Conservation (phyloP, 2,329 filamentous ascomycete genomes). For the Orbilia javanica region DNA sequence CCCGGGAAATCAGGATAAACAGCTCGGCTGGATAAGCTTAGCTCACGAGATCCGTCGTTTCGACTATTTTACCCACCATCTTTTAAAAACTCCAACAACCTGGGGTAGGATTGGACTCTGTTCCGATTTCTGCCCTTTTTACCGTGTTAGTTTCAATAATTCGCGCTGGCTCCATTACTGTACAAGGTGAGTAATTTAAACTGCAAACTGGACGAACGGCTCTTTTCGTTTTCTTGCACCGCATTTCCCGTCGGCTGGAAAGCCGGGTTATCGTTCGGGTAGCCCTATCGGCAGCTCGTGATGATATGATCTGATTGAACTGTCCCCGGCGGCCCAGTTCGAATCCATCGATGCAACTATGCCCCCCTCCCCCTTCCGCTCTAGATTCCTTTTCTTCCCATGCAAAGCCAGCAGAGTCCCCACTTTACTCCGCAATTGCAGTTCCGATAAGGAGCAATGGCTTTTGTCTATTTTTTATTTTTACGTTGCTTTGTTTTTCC, state of each 20-base stretch:
- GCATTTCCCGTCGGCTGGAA: constrained; percentile 17
- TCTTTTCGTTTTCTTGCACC: constrained; percentile 29
- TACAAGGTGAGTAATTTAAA: constrained; percentile 57
- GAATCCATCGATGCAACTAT: constrained; percentile 1
- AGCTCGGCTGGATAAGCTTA: constrained; percentile 55
- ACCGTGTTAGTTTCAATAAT: constrained; percentile 54
- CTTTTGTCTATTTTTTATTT: not conserved
- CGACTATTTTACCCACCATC: constrained; percentile 33
- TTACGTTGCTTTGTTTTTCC: constrained; percentile 7
- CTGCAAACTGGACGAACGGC: constrained; percentile 36
- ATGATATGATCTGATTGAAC: constrained; percentile 34
- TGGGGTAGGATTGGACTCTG: constrained; percentile 56
- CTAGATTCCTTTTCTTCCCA: constrained; percentile 24
- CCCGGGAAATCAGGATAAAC: constrained; percentile 57
- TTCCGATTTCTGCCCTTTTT: constrained; percentile 58
- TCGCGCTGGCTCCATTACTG: constrained; percentile 58
- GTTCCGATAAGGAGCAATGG: constrained; percentile 23
- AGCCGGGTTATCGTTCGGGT: constrained; percentile 41
- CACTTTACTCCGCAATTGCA: constrained; percentile 23
- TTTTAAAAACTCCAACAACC: constrained; percentile 47
- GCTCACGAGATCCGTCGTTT: constrained; percentile 56
- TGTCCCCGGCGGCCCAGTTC: constrained; percentile 14
- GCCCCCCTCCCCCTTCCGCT: constrained; percentile 11
- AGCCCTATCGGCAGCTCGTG: constrained; percentile 53
- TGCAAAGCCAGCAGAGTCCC: constrained; percentile 22